Base-by-base conservation (phyloP, 306 rosid genomes). In the Ormosia emarginata region DNA sequence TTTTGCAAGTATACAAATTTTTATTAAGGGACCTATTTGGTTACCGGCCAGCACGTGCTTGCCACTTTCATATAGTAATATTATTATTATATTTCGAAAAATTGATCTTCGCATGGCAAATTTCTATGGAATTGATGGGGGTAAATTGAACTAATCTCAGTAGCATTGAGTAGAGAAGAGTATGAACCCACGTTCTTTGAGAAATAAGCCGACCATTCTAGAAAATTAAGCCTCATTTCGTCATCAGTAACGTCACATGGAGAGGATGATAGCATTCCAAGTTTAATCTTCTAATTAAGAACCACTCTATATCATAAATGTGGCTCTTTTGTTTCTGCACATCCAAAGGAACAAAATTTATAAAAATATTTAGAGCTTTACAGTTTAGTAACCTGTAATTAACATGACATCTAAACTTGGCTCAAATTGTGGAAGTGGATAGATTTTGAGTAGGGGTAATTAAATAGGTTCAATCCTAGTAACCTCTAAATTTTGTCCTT, bases 1-100 rank as follows among this genome's bases (percentile, higher is more conserved):
- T 24, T 24, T 24, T 24, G 1, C 0, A 1, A 24, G 0, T 24
- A 24, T 24, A 24, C 72, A 74, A 67, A 74, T 36, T 67, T 69
- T 74, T 78, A 72, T 53, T 83, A 80, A 71, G 10, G 29, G 59
- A 86, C 68, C 88, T 74, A 3, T 67, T 73, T 69, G 81, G 62
- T 64, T 78, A 77, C 58, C 7, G 37, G 59, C 68, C 7, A 58
- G 17, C 32, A 55, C 47, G 63, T 63, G 36, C 24, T 77, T 46
- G 14, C 34, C 71, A 70, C 76, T 71, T 71, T 82, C 12, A 68
- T 37, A 75, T 6, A n/a, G 62, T 10, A 24, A 67, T 18, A 74
- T 1, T n/a, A 36, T 13, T 32, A 64, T 63, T 70, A 82, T 77
- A 52, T 49, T n/a, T 12, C 0, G 13, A 6, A 49, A 58, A 57